These are phyloP conservation scores for Geotrichum histeridarum DNA, from an alignment of 1,139 yeast species.

Conservation along the genomic window DNA sequence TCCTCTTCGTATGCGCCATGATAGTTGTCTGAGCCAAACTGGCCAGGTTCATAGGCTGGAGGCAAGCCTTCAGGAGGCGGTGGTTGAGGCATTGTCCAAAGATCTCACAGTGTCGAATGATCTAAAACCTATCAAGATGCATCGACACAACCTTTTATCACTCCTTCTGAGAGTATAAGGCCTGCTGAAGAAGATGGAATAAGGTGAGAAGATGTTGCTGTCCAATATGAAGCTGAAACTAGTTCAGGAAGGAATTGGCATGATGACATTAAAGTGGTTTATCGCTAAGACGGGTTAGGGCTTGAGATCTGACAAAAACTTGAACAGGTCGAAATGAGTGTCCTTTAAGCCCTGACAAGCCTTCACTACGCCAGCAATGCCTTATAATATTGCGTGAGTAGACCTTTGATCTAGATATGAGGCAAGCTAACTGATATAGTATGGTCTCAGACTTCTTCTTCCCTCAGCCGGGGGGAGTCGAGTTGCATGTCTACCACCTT, in stretches of 20 bases:
- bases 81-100: no score
- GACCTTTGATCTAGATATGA: neutral
- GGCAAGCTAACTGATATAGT: slow-evolving; percentile 19
- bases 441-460: slow-evolving; percentile 97
- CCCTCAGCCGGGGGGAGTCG: slow-evolving; percentile 98
- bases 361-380: neutral
- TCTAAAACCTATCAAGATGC: no score
- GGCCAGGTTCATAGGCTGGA: slow-evolving; percentile 4
- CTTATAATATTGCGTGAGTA: slow-evolving; percentile 1
- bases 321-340: neutral
- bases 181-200: no score
- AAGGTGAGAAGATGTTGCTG: no score
- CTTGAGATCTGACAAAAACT: neutral
- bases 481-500: slow-evolving; percentile 84
- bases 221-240: neutral
- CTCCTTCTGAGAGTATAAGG: no score
- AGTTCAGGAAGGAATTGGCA: neutral
- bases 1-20: slow-evolving; percentile 3
- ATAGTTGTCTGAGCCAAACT: neutral
- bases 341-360: neutral
- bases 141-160: no score
- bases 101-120: no score
- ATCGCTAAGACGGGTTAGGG: neutral
- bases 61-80: slow-evolving; percentile 7
- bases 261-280: neutral